phyloP scores from a whole-genome alignment of 208 protist genomes.

The Ichthyophonus hoferi region DNA sequence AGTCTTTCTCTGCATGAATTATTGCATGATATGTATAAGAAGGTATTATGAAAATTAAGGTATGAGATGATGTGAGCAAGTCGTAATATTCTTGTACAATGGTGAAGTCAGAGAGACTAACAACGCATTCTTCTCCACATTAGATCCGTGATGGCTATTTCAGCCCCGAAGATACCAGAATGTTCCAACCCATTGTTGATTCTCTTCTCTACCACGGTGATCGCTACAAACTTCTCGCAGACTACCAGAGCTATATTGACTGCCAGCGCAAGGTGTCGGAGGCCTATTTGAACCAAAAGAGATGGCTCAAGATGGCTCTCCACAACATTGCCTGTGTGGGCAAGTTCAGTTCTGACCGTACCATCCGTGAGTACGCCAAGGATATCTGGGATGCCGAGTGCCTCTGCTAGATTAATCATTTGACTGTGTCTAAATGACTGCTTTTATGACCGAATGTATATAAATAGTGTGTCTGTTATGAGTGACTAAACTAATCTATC shows the following conservation, averaged over 20 bases:
- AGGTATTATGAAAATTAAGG: no score
- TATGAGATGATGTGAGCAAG: no score
- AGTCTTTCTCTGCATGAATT: no score
- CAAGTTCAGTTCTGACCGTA: conserved; percentile 69
- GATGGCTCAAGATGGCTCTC: conserved; percentile 61
- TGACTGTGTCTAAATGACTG: no score
- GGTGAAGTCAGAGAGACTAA: no score
- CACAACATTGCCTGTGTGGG: conserved; percentile 52
- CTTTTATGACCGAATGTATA: no score
- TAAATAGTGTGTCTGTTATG: no score
- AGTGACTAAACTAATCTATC: no score
- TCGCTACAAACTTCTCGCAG: conserved; percentile 60
- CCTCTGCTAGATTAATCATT: not conserved
- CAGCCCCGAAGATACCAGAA: conserved; percentile 21
- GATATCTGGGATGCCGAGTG: conserved; percentile 68
- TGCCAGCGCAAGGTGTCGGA: conserved; percentile 52
- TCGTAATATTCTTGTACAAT: no score
- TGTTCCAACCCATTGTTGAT: conserved; percentile 60
- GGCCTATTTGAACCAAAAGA: conserved; percentile 48
- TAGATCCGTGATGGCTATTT: conserved; percentile 8
- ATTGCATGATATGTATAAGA: no score
- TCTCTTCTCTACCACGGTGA: conserved; percentile 53
- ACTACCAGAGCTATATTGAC: conserved; percentile 64
- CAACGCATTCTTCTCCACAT: no score
- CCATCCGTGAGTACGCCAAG: conserved; percentile 72